Percentiles rank a stretch among this genome's conserved stretches.
Conservation (phyloP, 2,329 filamentous ascomycete species). For the Tricladium varicosporioides region DNA sequence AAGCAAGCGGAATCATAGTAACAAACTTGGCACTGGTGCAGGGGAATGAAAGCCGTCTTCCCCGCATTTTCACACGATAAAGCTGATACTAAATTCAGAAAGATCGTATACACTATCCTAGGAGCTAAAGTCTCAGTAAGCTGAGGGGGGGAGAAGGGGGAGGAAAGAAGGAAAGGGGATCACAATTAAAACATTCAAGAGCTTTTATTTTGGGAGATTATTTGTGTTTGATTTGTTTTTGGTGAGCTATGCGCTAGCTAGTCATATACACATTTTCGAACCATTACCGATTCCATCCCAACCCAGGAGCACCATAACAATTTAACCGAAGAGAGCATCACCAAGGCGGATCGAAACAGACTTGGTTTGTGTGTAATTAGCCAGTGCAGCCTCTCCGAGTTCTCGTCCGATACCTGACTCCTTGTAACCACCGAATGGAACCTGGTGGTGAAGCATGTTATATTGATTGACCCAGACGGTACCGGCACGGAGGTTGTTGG, state of each 20-base stretch:
- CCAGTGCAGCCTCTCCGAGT: conserved; percentile 64
- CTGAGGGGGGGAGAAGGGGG: no score
- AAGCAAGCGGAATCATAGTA: no score
- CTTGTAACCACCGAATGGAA: conserved; percentile 74
- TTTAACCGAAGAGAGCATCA: conserved; percentile 41
- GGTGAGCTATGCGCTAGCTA: conserved; percentile 10
- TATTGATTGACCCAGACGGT: conserved; percentile 42
- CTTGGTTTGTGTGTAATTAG: conserved; percentile 69
- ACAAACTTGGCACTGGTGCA: no score
- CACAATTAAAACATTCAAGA: neutral
- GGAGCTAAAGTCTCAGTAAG: no score
- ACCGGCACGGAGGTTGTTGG: conserved; percentile 61
- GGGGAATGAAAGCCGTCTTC: no score
- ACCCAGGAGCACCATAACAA: neutral
- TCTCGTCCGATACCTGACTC: conserved; percentile 77
- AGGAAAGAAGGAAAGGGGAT: no score
- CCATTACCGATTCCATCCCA: conserved; percentile 9
- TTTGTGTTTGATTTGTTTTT: conserved; percentile 5
- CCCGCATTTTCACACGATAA: no score
- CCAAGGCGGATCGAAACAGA: conserved; percentile 56
- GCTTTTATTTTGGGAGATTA: neutral
- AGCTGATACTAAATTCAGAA: no score
- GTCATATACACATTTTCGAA: conserved; percentile 24
- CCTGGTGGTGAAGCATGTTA: conserved; percentile 68
- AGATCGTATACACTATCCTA: no score